Evolutionary conservation across 164 flowering plant genomes (phyloP).

Genomic region (Warburgia ugandensis): DNA sequence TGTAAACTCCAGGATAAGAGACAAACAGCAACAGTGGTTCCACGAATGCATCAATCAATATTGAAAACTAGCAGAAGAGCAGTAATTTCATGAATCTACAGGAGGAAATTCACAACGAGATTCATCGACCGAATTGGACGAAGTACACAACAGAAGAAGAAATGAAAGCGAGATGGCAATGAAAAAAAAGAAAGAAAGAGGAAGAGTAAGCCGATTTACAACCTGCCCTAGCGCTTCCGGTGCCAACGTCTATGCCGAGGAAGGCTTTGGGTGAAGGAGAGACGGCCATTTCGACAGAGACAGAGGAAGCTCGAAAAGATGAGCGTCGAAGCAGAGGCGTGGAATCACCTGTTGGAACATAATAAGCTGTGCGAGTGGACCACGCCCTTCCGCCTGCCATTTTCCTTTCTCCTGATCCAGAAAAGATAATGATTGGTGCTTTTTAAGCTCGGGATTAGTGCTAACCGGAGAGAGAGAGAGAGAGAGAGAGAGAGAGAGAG

Average conservation of each 20-base stretch:
- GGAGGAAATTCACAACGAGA: background rate
- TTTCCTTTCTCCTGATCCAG: background rate
- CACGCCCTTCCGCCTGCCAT: constrained; percentile 1
- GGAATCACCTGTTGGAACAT: constrained; percentile 10
- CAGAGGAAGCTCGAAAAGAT: constrained; percentile 10
- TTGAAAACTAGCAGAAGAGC: too few relatives aligned
- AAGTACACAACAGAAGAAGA: background rate
- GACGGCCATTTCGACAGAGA: constrained; percentile 37
- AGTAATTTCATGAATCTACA: too few relatives aligned
- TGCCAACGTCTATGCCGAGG: constrained; percentile 95
- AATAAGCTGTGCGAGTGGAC: background rate
- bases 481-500: too few relatives aligned
- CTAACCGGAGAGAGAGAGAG: background rate
- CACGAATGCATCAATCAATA: too few relatives aligned
- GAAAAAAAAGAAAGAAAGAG: background rate
- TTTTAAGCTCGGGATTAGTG: background rate
- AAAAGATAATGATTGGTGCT: background rate
- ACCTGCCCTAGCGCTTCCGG: constrained; percentile 99
- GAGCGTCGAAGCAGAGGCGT: constrained; percentile 17
- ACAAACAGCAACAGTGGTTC: too few relatives aligned
- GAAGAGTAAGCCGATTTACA: background rate
- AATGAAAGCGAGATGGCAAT: background rate
- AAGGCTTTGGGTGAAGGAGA: constrained; percentile 35
- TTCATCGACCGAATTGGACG: background rate
- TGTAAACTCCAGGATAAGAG: too few relatives aligned